Evolutionary conservation across 495 filamentous ascomycete species (phyloP).

Genomic region (Trichoderma erinaceum): DNA sequence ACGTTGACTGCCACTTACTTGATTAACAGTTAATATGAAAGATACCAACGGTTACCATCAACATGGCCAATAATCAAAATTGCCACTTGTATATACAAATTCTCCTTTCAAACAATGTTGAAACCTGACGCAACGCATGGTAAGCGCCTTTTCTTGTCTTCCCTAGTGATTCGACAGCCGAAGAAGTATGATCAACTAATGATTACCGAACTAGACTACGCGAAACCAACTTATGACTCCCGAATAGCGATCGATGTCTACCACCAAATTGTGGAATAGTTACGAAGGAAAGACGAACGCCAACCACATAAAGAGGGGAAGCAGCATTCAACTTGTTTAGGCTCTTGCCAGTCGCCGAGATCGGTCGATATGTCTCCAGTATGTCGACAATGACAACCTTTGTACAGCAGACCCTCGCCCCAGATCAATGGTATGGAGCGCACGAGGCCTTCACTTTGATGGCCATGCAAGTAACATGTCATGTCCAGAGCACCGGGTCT

Average conservation of each 20-base stretch:
- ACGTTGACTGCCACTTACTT: not conserved
- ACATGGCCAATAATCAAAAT: not conserved
- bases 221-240: not conserved
- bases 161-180: not conserved
- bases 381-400: not conserved
- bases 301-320: not conserved
- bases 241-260: not conserved
- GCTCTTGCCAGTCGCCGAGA: not conserved
- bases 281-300: not conserved
- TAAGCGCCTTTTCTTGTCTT: not conserved
- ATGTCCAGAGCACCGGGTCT: not conserved
- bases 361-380: not conserved
- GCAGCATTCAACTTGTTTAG: not conserved
- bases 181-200: not conserved
- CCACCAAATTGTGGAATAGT: not conserved
- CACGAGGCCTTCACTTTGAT: not conserved
- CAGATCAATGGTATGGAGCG: not conserved
- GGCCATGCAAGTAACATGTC: not conserved
- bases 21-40: not conserved
- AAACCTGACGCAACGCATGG: not conserved
- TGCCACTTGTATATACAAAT: not conserved
- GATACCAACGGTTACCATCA: not conserved
- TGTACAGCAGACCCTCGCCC: not conserved
- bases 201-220: not conserved
- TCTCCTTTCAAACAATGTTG: not conserved